Evolutionary conservation across 352 stramenopile species (phyloP).

Genomic region (Phytophthora uliginosa): DNA sequence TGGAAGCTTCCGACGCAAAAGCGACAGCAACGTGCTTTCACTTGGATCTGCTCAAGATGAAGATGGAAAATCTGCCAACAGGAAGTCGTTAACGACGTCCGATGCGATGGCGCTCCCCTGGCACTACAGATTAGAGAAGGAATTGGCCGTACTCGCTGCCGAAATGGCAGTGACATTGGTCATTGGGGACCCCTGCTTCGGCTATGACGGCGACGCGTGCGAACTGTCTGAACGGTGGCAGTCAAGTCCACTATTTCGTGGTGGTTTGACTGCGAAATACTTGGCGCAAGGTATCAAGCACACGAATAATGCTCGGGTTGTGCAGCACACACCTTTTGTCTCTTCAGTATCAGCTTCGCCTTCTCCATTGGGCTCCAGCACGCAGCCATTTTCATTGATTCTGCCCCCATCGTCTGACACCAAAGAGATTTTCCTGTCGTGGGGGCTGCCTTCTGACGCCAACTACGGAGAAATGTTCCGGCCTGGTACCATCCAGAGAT

Average conservation of each 20-base stretch:
- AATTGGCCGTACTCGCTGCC: conserved; percentile 58
- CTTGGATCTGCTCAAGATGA: conserved; percentile 10
- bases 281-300: conserved; percentile 28
- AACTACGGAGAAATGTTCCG: conserved; percentile 44
- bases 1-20: conserved; percentile 29
- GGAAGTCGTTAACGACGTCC: conserved; percentile 21
- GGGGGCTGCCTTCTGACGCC: conserved; percentile 8
- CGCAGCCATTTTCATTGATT: conserved; percentile 45
- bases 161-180: conserved; percentile 70
- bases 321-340: conserved; percentile 47
- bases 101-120: conserved; percentile 57
- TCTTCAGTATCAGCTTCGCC: background rate
- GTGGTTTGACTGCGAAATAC: conserved; percentile 32
- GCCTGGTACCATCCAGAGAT: conserved; percentile 15
- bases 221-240: conserved; percentile 33
- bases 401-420: conserved; percentile 31
- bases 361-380: conserved; percentile 6
- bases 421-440: background rate
- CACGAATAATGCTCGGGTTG: conserved; percentile 18
- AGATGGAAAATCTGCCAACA: conserved; percentile 4
- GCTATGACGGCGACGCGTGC: background rate
- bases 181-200: conserved; percentile 50
- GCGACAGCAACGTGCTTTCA: conserved; percentile 15
- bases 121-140: conserved; percentile 72
- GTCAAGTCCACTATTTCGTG: conserved; percentile 40